Conservation (phyloP, 345 rosid genomes). For the Rhizophora apiculata region DNA sequence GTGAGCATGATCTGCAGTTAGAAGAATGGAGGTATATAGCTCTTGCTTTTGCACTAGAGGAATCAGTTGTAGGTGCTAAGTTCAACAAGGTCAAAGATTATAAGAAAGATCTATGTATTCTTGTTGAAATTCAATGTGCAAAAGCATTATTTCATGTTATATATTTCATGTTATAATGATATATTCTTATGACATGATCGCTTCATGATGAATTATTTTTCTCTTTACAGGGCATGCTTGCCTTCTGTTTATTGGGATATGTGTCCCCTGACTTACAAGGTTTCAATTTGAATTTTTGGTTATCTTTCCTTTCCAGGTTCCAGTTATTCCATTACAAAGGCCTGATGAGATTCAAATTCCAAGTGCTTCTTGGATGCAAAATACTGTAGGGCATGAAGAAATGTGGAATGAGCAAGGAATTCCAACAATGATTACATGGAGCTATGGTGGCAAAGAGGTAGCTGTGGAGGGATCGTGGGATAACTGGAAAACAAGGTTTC, state of each 20-base stretch:
- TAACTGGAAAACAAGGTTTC: conserved; percentile 79
- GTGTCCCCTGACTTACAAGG: background rate
- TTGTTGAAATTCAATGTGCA: background rate
- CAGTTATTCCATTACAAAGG: conserved; percentile 81
- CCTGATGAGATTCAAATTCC: conserved; percentile 83
- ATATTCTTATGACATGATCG: background rate
- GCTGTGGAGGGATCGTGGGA: conserved; percentile 99
- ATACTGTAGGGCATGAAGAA: conserved; percentile 51
- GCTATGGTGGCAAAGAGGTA: conserved; percentile 76
- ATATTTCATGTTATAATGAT: background rate
- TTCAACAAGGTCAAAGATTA: background rate
- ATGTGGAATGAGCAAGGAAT: conserved; percentile 61
- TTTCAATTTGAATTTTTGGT: background rate
- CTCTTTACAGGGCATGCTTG: background rate
- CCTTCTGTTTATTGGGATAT: background rate
- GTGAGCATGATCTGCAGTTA: conserved; percentile 1
- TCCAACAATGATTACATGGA: conserved; percentile 95
- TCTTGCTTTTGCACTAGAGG: background rate
- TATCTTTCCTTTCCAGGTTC: conserved; percentile 46
- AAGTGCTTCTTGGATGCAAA: conserved; percentile 57
- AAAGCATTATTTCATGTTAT: background rate
- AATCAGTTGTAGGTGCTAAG: background rate
- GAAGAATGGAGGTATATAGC: background rate
- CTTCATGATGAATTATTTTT: background rate
- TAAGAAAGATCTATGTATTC: background rate